phyloP scores from a whole-genome alignment of 2,329 filamentous ascomycete species.

The Aulographum hederae region DNA sequence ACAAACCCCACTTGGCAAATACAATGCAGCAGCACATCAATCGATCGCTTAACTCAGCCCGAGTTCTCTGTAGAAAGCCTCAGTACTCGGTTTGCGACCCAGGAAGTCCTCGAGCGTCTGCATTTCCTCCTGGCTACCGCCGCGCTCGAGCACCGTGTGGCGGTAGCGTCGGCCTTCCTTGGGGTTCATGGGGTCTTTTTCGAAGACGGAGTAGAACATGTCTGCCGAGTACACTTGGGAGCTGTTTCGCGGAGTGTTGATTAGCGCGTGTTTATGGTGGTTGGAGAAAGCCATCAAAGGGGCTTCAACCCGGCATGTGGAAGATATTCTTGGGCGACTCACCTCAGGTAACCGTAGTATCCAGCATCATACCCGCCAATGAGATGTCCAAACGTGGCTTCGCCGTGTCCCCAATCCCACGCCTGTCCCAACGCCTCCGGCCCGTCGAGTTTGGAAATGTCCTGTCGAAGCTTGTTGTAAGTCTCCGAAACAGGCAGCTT shows the following conservation, averaged over 20 bases:
- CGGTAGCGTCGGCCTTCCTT: conserved; percentile 58
- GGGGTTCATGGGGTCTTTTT: conserved; percentile 58
- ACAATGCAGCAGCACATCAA: no score
- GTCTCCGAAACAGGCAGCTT: conserved; percentile 43
- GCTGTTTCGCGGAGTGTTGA: conserved; percentile 17
- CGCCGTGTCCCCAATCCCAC: conserved; percentile 50
- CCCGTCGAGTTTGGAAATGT: conserved; percentile 58
- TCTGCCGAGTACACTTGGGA: conserved; percentile 69
- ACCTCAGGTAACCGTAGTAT: conserved; percentile 47
- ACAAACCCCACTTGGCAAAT: no score
- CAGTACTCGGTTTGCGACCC: conserved; percentile 55
- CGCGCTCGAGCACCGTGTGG: conserved; percentile 59
- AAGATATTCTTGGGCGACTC: no score
- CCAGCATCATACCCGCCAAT: conserved; percentile 74
- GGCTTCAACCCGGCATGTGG: no score
- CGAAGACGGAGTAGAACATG: conserved; percentile 73
- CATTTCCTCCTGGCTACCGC: conserved; percentile 69
- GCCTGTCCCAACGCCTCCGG: conserved; percentile 45
- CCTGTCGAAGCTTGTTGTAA: conserved; percentile 54
- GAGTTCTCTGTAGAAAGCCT: conserved; percentile 66
- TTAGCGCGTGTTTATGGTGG: no score
- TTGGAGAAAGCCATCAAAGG: no score
- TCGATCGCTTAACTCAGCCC: no score
- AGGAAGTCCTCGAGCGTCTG: conserved; percentile 60
- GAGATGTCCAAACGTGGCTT: conserved; percentile 66